Evolutionary conservation across 2,329 filamentous ascomycete species (phyloP).

Genomic region (Penicillium nordicum): DNA sequence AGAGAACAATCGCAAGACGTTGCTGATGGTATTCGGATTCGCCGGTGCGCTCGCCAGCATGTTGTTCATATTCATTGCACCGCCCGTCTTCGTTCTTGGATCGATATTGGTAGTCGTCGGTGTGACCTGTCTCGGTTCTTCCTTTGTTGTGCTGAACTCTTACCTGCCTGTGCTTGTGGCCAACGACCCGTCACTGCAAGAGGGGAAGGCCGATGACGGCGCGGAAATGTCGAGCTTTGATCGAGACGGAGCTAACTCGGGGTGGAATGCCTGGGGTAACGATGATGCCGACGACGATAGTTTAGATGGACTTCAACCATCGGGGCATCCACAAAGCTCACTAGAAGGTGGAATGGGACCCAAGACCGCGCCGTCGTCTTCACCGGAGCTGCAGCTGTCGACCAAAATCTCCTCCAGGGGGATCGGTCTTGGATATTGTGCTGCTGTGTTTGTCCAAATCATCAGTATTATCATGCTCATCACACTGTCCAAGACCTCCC

Average conservation of each 20-base stretch:
- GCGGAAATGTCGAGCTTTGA: constrained; percentile 27
- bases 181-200: constrained; percentile 62
- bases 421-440: constrained; percentile 83
- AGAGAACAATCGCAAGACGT: constrained; percentile 66
- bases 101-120: constrained; percentile 78
- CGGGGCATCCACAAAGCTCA: neutral
- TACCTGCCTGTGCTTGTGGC: constrained; percentile 84
- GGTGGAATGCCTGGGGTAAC: constrained; percentile 16
- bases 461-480: constrained; percentile 72
- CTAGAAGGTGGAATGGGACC: constrained; percentile 8
- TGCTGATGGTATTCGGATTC: constrained; percentile 76
- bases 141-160: constrained; percentile 87
- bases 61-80: constrained; percentile 75
- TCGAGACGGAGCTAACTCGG: constrained; percentile 13
- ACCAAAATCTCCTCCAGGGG: constrained; percentile 85
- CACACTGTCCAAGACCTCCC: constrained; percentile 36
- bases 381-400: constrained; percentile 70
- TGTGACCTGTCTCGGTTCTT: constrained; percentile 85
- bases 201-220: constrained; percentile 17
- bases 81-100: constrained; percentile 72
- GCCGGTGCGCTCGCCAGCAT: constrained; percentile 76
- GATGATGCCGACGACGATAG: constrained; percentile 19
- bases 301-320: constrained; percentile 12
- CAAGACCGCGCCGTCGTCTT: constrained; percentile 31
- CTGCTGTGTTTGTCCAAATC: constrained; percentile 77